Base-by-base conservation (phyloP, 2,329 filamentous ascomycete species). In the Cladosporium sp. region DNA sequence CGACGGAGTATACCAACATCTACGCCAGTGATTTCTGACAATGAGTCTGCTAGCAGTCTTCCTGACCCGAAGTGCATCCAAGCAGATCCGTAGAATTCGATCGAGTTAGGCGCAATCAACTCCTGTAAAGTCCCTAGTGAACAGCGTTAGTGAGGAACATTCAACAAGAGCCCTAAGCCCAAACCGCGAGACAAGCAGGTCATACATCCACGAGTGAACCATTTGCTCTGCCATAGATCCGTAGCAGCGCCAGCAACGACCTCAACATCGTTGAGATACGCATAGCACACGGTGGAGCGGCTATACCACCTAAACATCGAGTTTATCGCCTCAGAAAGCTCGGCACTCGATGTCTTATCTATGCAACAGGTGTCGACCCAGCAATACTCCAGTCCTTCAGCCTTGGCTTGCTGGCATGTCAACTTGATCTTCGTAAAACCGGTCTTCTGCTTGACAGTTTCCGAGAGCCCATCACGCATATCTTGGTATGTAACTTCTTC, bases 331-430 rank as follows among this genome's bases (percentile, higher is more conserved):
- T 62, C 58, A 3, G 63, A 58, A 13, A 65, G 56, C 32, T 64
- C 62, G n/a, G 60, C 55, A 37, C 54, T 61, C 35, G 49, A 63
- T 3, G 24, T 56, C 39, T 64, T 62, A 50, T 65, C 60, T 24
- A 66, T 66, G 53, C 64, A 66, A 52, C 64, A 66, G 13, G 64
- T 64, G 37, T 66, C 64, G 9, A 65, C 25, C 64, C 63, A 66
- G 32, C 59, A 57, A 25, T 57, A 61, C 9, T 60, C 48, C n/a
- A 62, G 49, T 3, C 60, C 62, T 34, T 64, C 58, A 17, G 59
- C 54, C 9, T 54, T 25, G 1, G 65, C 65, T 36, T 59, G 62
- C 20, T 37, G 51, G 39, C 63, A 65, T 6, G 59, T 49, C 22
- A 58, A 48, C n/a, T 59, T 49, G 51, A 68, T 62, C 50, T 68